phyloP scores from a whole-genome alignment of 164 flowering plant genomes.

The Taxillus chinensis region DNA sequence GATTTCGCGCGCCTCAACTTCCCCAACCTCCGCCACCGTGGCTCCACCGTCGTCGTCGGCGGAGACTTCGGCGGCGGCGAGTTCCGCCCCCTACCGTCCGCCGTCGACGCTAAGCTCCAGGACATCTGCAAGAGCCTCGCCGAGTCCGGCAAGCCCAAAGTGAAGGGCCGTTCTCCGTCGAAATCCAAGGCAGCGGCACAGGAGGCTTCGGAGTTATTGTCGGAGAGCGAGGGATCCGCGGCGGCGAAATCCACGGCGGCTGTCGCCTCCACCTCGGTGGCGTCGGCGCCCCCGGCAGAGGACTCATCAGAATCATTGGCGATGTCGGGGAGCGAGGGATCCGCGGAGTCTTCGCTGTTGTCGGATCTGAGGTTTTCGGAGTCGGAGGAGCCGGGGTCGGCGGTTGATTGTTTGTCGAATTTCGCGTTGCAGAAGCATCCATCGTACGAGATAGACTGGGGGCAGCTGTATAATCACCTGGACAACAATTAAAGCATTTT shows the following conservation, averaged over 20 bases:
- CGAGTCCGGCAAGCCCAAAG: slow-evolving; percentile 10
- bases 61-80: slow-evolving; percentile 37
- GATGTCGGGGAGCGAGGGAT: slow-evolving; percentile 33
- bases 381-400: slow-evolving; percentile 24
- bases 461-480: slow-evolving; percentile 40
- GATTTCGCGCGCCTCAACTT: slow-evolving; percentile 80
- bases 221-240: slow-evolving; percentile 4
- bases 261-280: not conserved
- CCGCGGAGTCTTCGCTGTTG: slow-evolving; percentile 47
- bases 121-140: slow-evolving; percentile 66
- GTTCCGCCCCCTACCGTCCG: slow-evolving; percentile 59
- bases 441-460: slow-evolving; percentile 87
- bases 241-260: too few species aligned
- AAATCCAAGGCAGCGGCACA: slow-evolving; percentile 7
- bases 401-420: slow-evolving; percentile 29
- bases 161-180: slow-evolving; percentile 24
- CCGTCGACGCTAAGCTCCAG: slow-evolving; percentile 83
- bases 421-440: slow-evolving; percentile 55
- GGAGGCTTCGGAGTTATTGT: not conserved
- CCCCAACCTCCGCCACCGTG: slow-evolving; percentile 58
- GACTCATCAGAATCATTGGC: not conserved
- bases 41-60: slow-evolving; percentile 17
- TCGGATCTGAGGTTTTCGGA: slow-evolving; percentile 52
- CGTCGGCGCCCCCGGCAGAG: too few species aligned
- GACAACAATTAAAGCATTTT: too few species aligned